Base-by-base conservation (phyloP, 164 flowering plant species). In the Macadamia integrifolia region DNA sequence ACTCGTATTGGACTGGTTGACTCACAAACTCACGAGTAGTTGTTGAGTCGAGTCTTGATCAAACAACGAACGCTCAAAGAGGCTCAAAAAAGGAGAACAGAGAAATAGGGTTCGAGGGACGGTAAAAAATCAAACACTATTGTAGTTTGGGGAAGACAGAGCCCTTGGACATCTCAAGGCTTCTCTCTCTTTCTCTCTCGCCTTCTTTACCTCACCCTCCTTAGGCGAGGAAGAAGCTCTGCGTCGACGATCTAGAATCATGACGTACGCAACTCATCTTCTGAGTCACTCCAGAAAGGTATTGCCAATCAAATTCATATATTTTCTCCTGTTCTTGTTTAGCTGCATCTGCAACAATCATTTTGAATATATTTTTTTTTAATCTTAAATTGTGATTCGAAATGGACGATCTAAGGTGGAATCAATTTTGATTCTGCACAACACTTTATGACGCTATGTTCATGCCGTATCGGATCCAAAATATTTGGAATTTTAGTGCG, bases 201-300 rank as follows among this genome's bases (percentile, higher is more conserved):
- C 40, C 40, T 5, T 35, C 40, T 35, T 35, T 35, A 2, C 40
- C 40, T 35, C 5, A 2, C 40, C 40, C 40, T 35, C 40, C 40
- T 35, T 35, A 35, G 40, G 40, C 5, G 40, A 35, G 40, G 40
- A 35, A 35, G 0, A 35, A 35, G 40, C 40, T 35, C 40, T 2
- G 40, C 40, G 40, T 35, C 40, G 3, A 35, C 40, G 29, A 35
- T 17, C 8, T 15, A 59, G 29, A 59, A 59, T 59, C 61, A 59
- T 59, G 61, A 59, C 61, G 13, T 59, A 59, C 40, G 40, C 61
- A 59, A 29, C 61, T 59, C 61, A 59, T 10, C 40, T 59, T 9
- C 14, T 59, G 0, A 28, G 61, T 11, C 61, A 59, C 14, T 59
- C 61, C 40, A 59, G 40, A 30, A 59, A 59, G 61, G 61, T 59